A percentile compares a stretch with the other conserved stretches of the same genome.
These are phyloP conservation scores for Colletotrichum somersetense DNA, from an alignment of 2,329 filamentous ascomycete genomes.

Conservation along the genomic window DNA sequence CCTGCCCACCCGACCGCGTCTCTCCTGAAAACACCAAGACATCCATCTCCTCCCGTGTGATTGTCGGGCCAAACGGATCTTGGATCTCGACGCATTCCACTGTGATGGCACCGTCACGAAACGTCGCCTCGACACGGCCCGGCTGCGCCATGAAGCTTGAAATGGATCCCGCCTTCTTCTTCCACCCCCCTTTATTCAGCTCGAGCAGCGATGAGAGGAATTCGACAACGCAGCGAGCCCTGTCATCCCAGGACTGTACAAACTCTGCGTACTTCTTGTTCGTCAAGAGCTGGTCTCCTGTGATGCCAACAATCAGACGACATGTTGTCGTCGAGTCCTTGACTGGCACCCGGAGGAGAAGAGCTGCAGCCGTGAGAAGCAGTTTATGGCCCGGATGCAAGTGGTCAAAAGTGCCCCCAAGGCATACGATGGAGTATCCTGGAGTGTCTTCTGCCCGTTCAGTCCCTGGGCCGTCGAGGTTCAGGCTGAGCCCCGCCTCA, in stretches of 20 bases:
- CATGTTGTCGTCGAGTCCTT: slow-evolving; percentile 57
- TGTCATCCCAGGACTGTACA: slow-evolving; percentile 83
- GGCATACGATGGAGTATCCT: slow-evolving; percentile 67
- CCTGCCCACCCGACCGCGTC: slow-evolving; percentile 84
- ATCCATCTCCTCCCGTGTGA: slow-evolving; percentile 82
- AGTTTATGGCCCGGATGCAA: slow-evolving; percentile 96
- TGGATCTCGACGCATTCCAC: slow-evolving; percentile 88
- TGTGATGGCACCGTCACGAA: slow-evolving; percentile 70
- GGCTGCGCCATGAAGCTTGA: slow-evolving; percentile 44
- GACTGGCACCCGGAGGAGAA: slow-evolving; percentile 72
- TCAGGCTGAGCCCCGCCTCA: slow-evolving; percentile 64
- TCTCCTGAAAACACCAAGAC: slow-evolving; percentile 90
- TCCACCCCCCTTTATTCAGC: slow-evolving; percentile 58
- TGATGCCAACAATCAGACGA: slow-evolving; percentile 85
- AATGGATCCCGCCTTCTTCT: slow-evolving; percentile 55
- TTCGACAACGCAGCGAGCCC: slow-evolving; percentile 75
- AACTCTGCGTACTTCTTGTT: slow-evolving; percentile 90
- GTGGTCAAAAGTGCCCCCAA: slow-evolving; percentile 97
- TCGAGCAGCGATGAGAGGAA: slow-evolving; percentile 78
- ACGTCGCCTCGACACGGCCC: slow-evolving; percentile 64
- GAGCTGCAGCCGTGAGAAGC: slow-evolving; percentile 87
- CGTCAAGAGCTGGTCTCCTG: slow-evolving; percentile 84
- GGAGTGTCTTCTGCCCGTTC: slow-evolving; percentile 6
- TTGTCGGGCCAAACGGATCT: slow-evolving; percentile 91
- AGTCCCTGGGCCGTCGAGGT: slow-evolving; percentile 44